phyloP scores from a whole-genome alignment of 495 filamentous ascomycete genomes.

The Hypoxylon cercidicola region DNA sequence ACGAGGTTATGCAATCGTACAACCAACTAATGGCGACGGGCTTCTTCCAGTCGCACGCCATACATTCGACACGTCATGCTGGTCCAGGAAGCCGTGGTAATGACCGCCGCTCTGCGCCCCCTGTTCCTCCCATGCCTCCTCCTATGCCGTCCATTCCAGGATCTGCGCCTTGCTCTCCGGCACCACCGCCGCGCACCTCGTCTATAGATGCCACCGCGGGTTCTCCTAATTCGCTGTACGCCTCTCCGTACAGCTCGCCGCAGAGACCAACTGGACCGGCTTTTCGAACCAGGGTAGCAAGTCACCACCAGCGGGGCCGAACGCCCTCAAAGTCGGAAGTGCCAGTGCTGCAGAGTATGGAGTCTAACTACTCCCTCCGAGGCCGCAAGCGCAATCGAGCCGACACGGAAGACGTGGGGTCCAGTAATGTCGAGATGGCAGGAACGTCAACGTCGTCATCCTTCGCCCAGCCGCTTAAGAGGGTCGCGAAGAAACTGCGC shows the following conservation, averaged over 20 bases:
- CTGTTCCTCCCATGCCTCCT: slow-evolving; percentile 36
- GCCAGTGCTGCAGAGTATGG: slow-evolving; percentile 18
- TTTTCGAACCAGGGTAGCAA: background rate
- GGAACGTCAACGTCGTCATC: slow-evolving; percentile 27
- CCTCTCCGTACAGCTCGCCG: slow-evolving; percentile 13
- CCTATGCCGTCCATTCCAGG: slow-evolving; percentile 35
- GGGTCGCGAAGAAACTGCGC: slow-evolving; percentile 45
- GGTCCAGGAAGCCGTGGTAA: slow-evolving; percentile 22
- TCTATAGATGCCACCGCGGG: slow-evolving; percentile 21
- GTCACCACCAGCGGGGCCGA: slow-evolving; percentile 1
- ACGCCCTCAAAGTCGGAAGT: slow-evolving; percentile 12
- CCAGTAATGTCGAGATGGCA: slow-evolving; percentile 10
- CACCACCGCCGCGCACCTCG: slow-evolving; percentile 28
- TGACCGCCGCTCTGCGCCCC: slow-evolving; percentile 29
- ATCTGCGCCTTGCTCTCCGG: slow-evolving; percentile 24
- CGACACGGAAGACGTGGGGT: slow-evolving; percentile 13
- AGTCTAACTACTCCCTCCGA: slow-evolving; percentile 31
- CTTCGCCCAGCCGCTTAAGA: slow-evolving; percentile 46
- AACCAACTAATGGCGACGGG: slow-evolving; percentile 56
- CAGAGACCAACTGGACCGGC: slow-evolving; percentile 10
- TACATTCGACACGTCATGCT: slow-evolving; percentile 57
- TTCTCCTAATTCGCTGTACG: background rate
- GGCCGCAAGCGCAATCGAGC: slow-evolving; percentile 42
- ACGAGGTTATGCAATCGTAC: slow-evolving; percentile 59
- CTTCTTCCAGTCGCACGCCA: slow-evolving; percentile 61